Conservation (phyloP, 2,329 filamentous ascomycete species). For the Myotisia sp. region DNA sequence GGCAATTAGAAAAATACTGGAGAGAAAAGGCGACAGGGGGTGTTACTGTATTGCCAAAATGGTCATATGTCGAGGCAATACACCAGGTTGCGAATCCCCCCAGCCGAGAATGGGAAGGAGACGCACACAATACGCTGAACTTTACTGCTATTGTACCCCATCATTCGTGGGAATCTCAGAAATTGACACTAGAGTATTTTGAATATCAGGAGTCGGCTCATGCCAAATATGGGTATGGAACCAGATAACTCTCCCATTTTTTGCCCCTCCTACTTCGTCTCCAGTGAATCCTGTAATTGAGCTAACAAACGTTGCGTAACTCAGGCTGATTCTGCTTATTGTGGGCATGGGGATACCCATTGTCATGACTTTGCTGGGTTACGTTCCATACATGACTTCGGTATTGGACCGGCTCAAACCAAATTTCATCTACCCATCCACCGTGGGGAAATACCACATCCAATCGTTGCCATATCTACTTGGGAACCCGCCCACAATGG, state of each 20-base stretch:
- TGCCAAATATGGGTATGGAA: slow-evolving; percentile 5
- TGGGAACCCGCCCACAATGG: slow-evolving; percentile 30
- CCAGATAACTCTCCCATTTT: too few species aligned
- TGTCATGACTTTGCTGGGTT: slow-evolving; percentile 7
- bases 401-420: slow-evolving; percentile 18
- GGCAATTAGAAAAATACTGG: slow-evolving; percentile 13
- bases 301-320: neutral
- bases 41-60: slow-evolving; percentile 1
- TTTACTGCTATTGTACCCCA: slow-evolving; percentile 3
- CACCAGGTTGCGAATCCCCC: neutral
- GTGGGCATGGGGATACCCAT: slow-evolving; percentile 6
- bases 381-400: slow-evolving; percentile 17
- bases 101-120: neutral
- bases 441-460: slow-evolving; percentile 20
- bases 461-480: slow-evolving; percentile 22
- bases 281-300: neutral
- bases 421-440: slow-evolving; percentile 22
- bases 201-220: slow-evolving; percentile 3
- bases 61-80: slow-evolving; percentile 5
- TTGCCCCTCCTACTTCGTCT: neutral
- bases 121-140: slow-evolving; percentile 2
- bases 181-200: slow-evolving; percentile 3
- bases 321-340: slow-evolving; percentile 5
- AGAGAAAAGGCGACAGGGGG: slow-evolving; percentile 2
- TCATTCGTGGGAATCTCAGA: slow-evolving; percentile 1